These are phyloP conservation scores for Pestalotiopsis sp. DNA, from an alignment of 2,329 filamentous ascomycete species.

Conservation along the genomic window DNA sequence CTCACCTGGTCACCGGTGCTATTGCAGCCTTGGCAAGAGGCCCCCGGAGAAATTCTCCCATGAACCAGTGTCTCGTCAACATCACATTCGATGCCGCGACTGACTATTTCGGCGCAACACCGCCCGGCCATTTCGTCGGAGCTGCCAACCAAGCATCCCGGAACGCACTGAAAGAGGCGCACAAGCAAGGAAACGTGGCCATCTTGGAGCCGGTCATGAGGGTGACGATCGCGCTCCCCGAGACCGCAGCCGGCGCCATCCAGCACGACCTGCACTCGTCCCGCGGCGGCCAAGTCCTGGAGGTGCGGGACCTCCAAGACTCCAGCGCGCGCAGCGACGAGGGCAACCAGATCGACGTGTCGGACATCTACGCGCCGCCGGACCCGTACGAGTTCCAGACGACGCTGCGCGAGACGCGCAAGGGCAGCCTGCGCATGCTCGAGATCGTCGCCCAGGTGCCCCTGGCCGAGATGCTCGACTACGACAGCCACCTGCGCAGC, in stretches of 20 bases:
- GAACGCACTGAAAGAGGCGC: constrained; percentile 66
- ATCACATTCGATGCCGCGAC: constrained; percentile 67
- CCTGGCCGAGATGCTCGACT: constrained; percentile 95
- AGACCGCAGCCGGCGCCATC: constrained; percentile 77
- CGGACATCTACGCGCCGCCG: constrained; percentile 81
- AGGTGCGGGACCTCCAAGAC: constrained; percentile 68
- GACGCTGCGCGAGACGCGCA: constrained; percentile 55
- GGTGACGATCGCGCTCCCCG: constrained; percentile 83
- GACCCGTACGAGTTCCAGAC: constrained; percentile 74
- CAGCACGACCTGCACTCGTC: constrained; percentile 79
- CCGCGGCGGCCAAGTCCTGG: constrained; percentile 75
- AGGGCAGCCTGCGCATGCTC: constrained; percentile 50
- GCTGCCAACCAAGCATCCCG: constrained; percentile 66
- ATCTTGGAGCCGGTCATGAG: constrained; percentile 95
- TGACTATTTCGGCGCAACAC: constrained; percentile 68
- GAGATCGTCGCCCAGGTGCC: constrained; percentile 86
- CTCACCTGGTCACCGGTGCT: constrained; percentile 75
- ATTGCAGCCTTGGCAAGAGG: constrained; percentile 84
- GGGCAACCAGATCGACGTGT: constrained; percentile 61
- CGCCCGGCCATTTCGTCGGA: constrained; percentile 70
- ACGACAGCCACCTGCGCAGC: constrained; percentile 84
- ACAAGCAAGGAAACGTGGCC: constrained; percentile 56
- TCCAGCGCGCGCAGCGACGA: constrained; percentile 64
- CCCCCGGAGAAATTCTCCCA: constrained; percentile 76
- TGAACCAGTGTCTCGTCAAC: constrained; percentile 75